Base-by-base conservation (phyloP, 768 basidiomycete species). In the Phanerochaete sordida region DNA sequence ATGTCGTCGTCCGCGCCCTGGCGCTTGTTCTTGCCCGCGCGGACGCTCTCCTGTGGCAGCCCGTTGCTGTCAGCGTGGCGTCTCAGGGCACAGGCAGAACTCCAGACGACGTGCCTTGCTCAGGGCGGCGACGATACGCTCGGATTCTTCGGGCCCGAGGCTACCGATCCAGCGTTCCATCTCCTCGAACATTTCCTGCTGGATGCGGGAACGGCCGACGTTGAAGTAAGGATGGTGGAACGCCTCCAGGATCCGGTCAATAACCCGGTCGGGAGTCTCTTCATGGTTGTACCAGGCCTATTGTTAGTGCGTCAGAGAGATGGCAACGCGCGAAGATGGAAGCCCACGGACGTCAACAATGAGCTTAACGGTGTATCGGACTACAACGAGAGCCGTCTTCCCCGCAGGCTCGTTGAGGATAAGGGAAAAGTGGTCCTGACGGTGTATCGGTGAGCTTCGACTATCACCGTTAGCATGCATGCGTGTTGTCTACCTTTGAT, bases 361-460 rank as follows among this genome's bases (percentile, higher is more conserved):
- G 26, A 83, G 72, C 56, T 81, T 80, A 56, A 87, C 85, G 13
- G 76, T 73, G 68, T 90, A 72, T 64, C 83, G 80, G 13, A 89
- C 87, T 15, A 91, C 80, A 27, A 87, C 70, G 66, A 83, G 79
- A 8, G 88, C 88, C 52, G 90, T 83, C 68, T 87, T 85, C 3
- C 88, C 88, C 12, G 88, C 88, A 0, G 88, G 87, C 66, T 89
- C 86, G 68, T 90, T 90, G 54, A 89, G 75, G 55, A 88, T 85
- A 45, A 88, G 79, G 4, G 76, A 82, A 66, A 90, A 88, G 71
- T 90, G 87, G 68, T 89, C 88, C 84, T 87, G 59, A 2, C 26
- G 27, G 24, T 9, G 39, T 43, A 9, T 13, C 48, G 46, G 13
- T 27, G 28, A 30, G 24, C 27, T 2, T 4, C 7, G 23, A 27